A percentile compares a stretch with the other conserved stretches of the same genome.
phyloP scores from a whole-genome alignment of 2,329 filamentous ascomycete genomes.

The Scopulariopsis brevicaulis region DNA sequence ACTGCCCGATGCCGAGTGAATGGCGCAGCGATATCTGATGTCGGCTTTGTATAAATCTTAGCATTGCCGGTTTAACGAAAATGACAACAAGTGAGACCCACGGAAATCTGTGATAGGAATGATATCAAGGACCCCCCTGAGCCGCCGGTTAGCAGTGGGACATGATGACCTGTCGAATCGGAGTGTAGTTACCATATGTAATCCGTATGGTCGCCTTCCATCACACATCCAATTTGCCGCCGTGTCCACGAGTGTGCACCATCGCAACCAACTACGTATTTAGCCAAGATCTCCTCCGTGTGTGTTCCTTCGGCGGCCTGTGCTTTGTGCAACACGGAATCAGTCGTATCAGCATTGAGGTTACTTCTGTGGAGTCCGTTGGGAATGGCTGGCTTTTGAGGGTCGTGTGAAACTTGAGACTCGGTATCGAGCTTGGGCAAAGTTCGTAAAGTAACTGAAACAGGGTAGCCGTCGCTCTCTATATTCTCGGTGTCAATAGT shows the following conservation, averaged over 20 bases:
- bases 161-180: background rate
- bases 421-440: constrained; percentile 39
- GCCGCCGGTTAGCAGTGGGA: background rate
- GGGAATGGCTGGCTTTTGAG: background rate
- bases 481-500: constrained; percentile 40
- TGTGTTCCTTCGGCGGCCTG: background rate
- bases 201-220: constrained; percentile 43
- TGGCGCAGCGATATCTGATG: constrained; percentile 44
- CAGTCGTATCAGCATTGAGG: constrained; percentile 42
- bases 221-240: constrained; percentile 39
- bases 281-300: constrained; percentile 36
- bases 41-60: constrained; percentile 21
- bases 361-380: constrained; percentile 51
- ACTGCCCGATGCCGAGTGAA: constrained; percentile 45
- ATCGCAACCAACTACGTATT: constrained; percentile 57
- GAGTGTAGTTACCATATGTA: constrained; percentile 27
- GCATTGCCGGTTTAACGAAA: no score
- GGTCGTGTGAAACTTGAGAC: no score
- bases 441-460: constrained; percentile 46
- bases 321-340: constrained; percentile 29
- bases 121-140: constrained; percentile 30
- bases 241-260: constrained; percentile 57
- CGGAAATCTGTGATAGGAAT: constrained; percentile 25
- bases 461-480: constrained; percentile 41
- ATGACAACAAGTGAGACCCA: no score